Evolutionary conservation across 1,284 basidiomycete genomes (phyloP).

Genomic region (Ustilago nuda): DNA sequence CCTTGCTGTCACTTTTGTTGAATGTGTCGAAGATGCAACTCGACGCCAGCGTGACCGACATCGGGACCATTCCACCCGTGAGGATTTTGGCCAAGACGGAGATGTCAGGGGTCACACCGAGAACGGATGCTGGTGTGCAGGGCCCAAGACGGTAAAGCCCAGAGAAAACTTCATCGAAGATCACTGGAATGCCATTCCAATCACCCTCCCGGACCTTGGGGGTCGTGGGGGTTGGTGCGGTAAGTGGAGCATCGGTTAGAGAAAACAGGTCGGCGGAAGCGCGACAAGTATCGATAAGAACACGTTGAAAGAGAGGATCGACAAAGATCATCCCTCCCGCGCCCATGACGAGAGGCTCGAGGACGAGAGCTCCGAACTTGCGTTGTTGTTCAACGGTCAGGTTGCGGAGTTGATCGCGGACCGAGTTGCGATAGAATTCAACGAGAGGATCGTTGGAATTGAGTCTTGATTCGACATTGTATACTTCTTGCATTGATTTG

Average conservation of each 20-base stretch:
- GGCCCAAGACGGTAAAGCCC: conserved; percentile 87
- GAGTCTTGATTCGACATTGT: conserved; percentile 79
- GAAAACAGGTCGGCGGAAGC: conserved; percentile 72
- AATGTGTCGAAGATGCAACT: conserved; percentile 85
- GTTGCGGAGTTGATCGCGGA: conserved; percentile 74
- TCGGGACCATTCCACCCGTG: conserved; percentile 90
- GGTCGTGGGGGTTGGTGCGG: conserved; percentile 7
- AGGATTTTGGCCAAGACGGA: conserved; percentile 92
- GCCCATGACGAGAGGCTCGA: conserved; percentile 94
- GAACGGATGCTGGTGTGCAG: conserved; percentile 45
- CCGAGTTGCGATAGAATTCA: conserved; percentile 76
- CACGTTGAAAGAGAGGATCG: conserved; percentile 93
- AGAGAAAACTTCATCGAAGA: conserved; percentile 96
- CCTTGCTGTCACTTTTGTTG: conserved; percentile 77
- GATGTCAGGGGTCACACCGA: conserved; percentile 74
- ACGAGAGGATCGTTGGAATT: conserved; percentile 74
- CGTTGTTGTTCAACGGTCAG: conserved; percentile 70
- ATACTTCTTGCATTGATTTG: conserved; percentile 76
- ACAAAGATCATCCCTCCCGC: conserved; percentile 98
- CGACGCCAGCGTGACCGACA: conserved; percentile 81
- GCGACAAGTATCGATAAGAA: conserved; percentile 85
- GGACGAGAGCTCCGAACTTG: conserved; percentile 78
- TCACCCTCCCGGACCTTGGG: conserved; percentile 48
- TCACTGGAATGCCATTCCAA: conserved; percentile 85
- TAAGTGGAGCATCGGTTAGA: conserved; percentile 57